Evolutionary conservation across 2,329 filamentous ascomycete genomes (phyloP).

Genomic region (Penicillium sp.): DNA sequence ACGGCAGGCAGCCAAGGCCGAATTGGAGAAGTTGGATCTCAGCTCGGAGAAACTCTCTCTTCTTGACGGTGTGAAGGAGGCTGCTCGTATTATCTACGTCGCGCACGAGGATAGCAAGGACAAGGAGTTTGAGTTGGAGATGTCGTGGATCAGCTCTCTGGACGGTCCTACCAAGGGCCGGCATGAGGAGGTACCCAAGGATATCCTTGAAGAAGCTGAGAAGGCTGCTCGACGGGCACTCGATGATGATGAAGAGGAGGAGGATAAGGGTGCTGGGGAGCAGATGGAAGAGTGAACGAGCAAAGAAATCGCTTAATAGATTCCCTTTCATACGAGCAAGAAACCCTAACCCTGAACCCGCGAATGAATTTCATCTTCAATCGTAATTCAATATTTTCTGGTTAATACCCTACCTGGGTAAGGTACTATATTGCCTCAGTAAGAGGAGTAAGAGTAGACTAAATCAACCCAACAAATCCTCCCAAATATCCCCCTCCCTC

Average conservation of each 20-base stretch:
- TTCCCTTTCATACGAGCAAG: slow-evolving; percentile 18
- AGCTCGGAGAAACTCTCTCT: slow-evolving; percentile 76
- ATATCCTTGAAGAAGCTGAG: slow-evolving; percentile 89
- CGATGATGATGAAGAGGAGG: slow-evolving; percentile 83
- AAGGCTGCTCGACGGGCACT: slow-evolving; percentile 87
- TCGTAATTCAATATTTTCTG: slow-evolving; percentile 19
- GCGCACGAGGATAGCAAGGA: slow-evolving; percentile 99
- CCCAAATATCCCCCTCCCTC: not conserved
- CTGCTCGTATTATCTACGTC: slow-evolving; percentile 94
- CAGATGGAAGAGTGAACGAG: slow-evolving; percentile 84
- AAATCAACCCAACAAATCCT: not conserved
- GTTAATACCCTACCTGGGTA: not conserved
- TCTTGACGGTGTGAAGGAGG: slow-evolving; percentile 90
- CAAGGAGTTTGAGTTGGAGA: slow-evolving; percentile 99
- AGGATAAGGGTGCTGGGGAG: slow-evolving; percentile 69
- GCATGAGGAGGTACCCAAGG: slow-evolving; percentile 92
- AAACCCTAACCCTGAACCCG: slow-evolving; percentile 1
- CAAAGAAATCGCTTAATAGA: slow-evolving; percentile 20
- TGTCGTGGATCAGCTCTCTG: slow-evolving; percentile 92
- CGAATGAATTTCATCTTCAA: slow-evolving; percentile 19
- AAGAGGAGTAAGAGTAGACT: not conserved
- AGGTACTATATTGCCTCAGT: not conserved
- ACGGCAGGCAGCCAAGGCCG: slow-evolving; percentile 93
- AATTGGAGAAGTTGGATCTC: slow-evolving; percentile 96
- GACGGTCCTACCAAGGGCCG: slow-evolving; percentile 89